Conservation (phyloP, 1,284 basidiomycete genomes). For the Vanrija sp. region DNA sequence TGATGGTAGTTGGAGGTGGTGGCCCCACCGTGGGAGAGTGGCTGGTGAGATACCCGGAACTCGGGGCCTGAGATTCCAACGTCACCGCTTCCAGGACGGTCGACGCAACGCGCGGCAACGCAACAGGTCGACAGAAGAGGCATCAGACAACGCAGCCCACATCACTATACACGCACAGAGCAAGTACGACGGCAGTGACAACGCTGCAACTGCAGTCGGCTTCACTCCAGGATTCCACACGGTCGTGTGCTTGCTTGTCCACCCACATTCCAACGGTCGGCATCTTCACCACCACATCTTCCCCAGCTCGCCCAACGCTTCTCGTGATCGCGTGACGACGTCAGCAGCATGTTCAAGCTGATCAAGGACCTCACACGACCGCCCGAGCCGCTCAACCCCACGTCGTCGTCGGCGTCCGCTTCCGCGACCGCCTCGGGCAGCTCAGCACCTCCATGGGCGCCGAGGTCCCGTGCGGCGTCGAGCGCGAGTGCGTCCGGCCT, state of each 20-base stretch:
- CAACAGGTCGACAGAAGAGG: too few species aligned
- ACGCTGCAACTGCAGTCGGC: background rate
- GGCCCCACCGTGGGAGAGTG: too few species aligned
- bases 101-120: too few species aligned
- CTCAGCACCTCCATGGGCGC: background rate
- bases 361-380: slow-evolving; percentile 44
- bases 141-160: too few species aligned
- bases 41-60: too few species aligned
- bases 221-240: background rate
- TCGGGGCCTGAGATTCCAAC: too few species aligned
- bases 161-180: background rate
- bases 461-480: background rate
- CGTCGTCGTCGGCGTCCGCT: background rate
- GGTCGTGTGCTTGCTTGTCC: background rate
- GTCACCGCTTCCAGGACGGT: too few species aligned
- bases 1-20: too few species aligned
- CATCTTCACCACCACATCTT: background rate
- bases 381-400: slow-evolving; percentile 27
- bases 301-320: background rate
- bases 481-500: background rate
- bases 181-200: background rate
- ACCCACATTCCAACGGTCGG: background rate
- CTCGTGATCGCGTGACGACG: background rate
- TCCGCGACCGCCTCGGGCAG: background rate
- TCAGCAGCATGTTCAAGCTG: slow-evolving; percentile 42